Evolutionary conservation across 176 grass and related monocot species (phyloP).

Genomic region (Saccharum spontaneum): DNA sequence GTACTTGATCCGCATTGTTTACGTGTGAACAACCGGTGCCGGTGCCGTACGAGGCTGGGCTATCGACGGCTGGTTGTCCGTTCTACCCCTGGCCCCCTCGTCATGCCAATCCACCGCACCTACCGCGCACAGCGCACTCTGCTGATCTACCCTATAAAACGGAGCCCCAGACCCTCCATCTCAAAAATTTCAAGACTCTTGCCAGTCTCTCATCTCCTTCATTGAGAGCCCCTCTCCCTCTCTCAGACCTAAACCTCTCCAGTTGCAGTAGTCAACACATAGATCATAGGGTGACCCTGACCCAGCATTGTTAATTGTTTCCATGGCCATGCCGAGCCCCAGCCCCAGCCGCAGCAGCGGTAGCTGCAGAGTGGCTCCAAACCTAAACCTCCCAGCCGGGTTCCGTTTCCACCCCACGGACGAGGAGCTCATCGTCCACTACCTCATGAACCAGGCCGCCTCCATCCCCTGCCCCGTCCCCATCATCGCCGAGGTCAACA

Average conservation of each 20-base stretch:
- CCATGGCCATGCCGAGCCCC: not conserved
- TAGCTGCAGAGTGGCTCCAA: no score
- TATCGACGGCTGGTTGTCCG: not conserved
- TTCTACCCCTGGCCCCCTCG: not conserved
- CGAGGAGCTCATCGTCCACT: slow-evolving; percentile 73
- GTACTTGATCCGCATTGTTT: not conserved
- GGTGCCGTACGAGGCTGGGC: not conserved
- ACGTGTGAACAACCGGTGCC: not conserved
- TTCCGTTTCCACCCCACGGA: slow-evolving; percentile 76
- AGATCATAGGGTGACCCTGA: not conserved
- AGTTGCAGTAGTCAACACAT: not conserved
- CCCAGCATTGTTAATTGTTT: not conserved
- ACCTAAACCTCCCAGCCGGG: not conserved
- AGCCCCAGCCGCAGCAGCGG: not conserved
- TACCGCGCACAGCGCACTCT: no score
- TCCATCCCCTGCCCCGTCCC: slow-evolving; percentile 38
- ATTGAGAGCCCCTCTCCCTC: not conserved
- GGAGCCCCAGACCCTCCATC: slow-evolving; percentile 12
- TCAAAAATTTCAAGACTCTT: slow-evolving; percentile 53
- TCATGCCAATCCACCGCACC: slow-evolving; percentile 15
- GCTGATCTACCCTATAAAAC: slow-evolving; percentile 27
- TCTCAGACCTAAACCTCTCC: not conserved
- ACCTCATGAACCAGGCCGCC: slow-evolving; percentile 58
- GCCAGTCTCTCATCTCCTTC: not conserved
- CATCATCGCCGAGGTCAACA: slow-evolving; percentile 88